Evolutionary conservation across 2,329 filamentous ascomycete genomes (phyloP).

Genomic region (Rutstroemia sp.): DNA sequence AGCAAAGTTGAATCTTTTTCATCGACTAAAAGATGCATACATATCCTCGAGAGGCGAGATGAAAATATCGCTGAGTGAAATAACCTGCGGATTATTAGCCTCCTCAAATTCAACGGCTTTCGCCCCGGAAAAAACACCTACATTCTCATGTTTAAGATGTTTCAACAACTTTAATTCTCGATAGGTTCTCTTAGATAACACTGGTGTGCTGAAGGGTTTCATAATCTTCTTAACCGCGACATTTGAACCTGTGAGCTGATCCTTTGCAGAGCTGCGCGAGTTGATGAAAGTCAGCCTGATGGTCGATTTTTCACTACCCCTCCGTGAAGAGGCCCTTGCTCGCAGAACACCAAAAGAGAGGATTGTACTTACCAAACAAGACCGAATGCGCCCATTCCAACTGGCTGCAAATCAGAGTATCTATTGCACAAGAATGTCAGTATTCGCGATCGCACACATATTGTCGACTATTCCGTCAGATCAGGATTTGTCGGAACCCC

Average conservation of each 20-base stretch:
- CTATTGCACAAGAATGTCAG: slow-evolving; percentile 40
- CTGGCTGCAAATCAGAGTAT: slow-evolving; percentile 96
- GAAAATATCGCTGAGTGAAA: slow-evolving; percentile 98
- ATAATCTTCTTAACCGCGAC: slow-evolving; percentile 99
- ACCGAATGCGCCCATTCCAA: slow-evolving; percentile 98
- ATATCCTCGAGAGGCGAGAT: slow-evolving; percentile 98
- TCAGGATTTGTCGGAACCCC: slow-evolving; percentile 11
- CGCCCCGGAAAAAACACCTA: slow-evolving; percentile 33
- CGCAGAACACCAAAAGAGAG: neutral
- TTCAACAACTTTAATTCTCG: slow-evolving; percentile 95
- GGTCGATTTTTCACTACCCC: neutral
- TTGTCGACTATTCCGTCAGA: slow-evolving; percentile 5
- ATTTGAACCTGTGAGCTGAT: slow-evolving; percentile 93
- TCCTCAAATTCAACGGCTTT: slow-evolving; percentile 1
- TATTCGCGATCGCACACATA: slow-evolving; percentile 10
- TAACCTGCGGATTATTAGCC: slow-evolving; percentile 55
- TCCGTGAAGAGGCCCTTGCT: neutral
- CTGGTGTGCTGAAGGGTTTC: slow-evolving; percentile 99
- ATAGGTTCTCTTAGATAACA: slow-evolving; percentile 95
- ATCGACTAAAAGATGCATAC: slow-evolving; percentile 41
- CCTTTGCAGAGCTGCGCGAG: slow-evolving; percentile 74
- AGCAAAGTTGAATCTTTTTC: slow-evolving; percentile 17
- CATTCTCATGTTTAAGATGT: slow-evolving; percentile 95
- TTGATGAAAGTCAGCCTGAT: slow-evolving; percentile 14
- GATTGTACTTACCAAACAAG: slow-evolving; percentile 73